These are phyloP conservation scores for Lactarius hengduanensis DNA, from an alignment of 768 basidiomycete species.

Conservation along the genomic window DNA sequence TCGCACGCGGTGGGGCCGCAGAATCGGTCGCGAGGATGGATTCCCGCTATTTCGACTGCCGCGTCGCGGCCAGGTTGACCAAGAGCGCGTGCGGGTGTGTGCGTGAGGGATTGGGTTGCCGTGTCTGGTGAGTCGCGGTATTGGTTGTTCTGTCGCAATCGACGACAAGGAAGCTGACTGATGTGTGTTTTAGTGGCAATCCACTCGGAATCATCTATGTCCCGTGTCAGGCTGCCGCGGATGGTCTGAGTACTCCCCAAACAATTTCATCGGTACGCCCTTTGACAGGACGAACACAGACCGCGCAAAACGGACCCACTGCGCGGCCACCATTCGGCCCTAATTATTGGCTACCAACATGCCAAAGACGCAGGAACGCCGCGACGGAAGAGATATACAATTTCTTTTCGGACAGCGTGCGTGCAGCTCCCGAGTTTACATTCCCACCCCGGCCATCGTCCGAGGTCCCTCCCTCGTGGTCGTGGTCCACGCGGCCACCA, in stretches of 20 bases:
- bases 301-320: constrained; percentile 22
- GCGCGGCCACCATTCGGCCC: constrained; percentile 31
- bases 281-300: constrained; percentile 37
- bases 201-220: constrained; percentile 60
- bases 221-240: constrained; percentile 57
- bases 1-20: constrained; percentile 52
- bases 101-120: constrained; percentile 67
- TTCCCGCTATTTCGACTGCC: constrained; percentile 54
- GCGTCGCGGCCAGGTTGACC: constrained; percentile 48
- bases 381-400: constrained; percentile 15
- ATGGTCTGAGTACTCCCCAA: constrained; percentile 42
- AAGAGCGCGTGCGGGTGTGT: constrained; percentile 63
- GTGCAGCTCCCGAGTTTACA: constrained; percentile 21
- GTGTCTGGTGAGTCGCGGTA: constrained; percentile 46
- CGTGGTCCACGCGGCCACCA: neutral
- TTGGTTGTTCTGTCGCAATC: neutral
- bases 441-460: constrained; percentile 6
- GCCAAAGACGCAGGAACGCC: constrained; percentile 13
- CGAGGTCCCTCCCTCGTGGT: constrained; percentile 2
- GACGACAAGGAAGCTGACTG: constrained; percentile 30
- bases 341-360: constrained; percentile 33
- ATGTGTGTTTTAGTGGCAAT: constrained; percentile 49
- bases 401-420: constrained; percentile 24
- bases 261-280: constrained; percentile 43
- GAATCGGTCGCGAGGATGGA: constrained; percentile 57